These are phyloP conservation scores for Talaromyces sp. DNA, from an alignment of 2,329 filamentous ascomycete genomes.

Conservation along the genomic window DNA sequence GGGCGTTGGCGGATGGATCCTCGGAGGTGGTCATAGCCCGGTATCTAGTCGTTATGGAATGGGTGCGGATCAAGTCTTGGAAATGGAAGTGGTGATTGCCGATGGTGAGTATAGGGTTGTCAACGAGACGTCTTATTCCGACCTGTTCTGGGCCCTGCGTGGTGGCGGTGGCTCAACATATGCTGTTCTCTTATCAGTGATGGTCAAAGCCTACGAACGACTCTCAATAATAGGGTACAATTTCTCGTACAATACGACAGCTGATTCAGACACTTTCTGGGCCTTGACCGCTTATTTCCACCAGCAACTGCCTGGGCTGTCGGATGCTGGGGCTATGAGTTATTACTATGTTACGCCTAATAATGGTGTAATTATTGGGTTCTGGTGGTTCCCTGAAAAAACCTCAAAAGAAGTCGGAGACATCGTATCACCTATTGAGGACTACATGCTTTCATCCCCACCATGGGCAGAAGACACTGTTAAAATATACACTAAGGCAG, in stretches of 20 bases:
- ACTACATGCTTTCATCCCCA: not conserved
- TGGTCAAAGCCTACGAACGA: slow-evolving; percentile 46
- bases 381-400: slow-evolving; percentile 15
- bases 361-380: slow-evolving; percentile 5
- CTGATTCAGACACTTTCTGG: not conserved
- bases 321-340: not conserved
- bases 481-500: not conserved
- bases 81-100: slow-evolving; percentile 52
- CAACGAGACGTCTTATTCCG: slow-evolving; percentile 17
- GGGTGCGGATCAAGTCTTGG: slow-evolving; percentile 54
- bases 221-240: not conserved
- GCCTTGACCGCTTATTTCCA: not conserved
- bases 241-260: not conserved
- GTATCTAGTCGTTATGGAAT: slow-evolving; percentile 32
- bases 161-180: slow-evolving; percentile 46
- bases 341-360: not conserved
- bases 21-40: slow-evolving; percentile 56
- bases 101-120: slow-evolving; percentile 4
- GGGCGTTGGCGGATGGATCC: slow-evolving; percentile 56
- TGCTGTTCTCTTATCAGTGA: slow-evolving; percentile 53
- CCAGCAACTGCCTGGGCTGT: not conserved
- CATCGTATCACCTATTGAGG: not conserved
- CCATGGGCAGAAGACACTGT: not conserved
- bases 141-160: slow-evolving; percentile 47
- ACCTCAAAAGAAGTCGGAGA: not conserved